Conservation (phyloP, 75 land plant species). For the Selaginella moellendorffii region DNA sequence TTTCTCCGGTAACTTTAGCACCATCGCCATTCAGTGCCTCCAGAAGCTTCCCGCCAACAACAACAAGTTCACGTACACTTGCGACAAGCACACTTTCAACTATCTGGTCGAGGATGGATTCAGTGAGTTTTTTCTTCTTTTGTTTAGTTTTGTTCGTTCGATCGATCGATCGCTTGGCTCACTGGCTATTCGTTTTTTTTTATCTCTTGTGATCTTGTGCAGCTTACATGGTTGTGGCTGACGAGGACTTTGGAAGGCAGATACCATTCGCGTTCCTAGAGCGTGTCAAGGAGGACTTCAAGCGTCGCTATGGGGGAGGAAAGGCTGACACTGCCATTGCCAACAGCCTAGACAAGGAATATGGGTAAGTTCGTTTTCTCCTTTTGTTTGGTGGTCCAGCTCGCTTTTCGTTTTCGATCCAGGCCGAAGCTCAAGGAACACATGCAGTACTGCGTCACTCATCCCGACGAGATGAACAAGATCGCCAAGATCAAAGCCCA, state of each 20-base stretch:
- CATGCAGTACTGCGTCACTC: slow-evolving; percentile 59
- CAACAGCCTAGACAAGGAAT: slow-evolving; percentile 51
- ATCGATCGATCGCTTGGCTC: no score
- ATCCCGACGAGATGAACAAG: slow-evolving; percentile 62
- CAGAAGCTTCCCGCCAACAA: slow-evolving; percentile 68
- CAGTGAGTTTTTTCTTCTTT: slow-evolving; percentile 23
- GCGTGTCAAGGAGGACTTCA: slow-evolving; percentile 61
- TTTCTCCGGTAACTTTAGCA: slow-evolving; percentile 72
- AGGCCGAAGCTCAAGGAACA: slow-evolving; percentile 74
- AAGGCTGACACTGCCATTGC: slow-evolving; percentile 54
- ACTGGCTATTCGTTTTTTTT: not conserved
- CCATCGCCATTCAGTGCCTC: slow-evolving; percentile 66
- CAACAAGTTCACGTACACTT: slow-evolving; percentile 66
- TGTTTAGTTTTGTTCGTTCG: not conserved
- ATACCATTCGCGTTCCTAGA: slow-evolving; percentile 64
- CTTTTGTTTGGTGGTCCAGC: no score
- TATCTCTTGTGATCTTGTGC: slow-evolving; percentile 10
- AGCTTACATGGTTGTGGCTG: slow-evolving; percentile 69
- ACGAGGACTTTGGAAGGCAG: slow-evolving; percentile 59
- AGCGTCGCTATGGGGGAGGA: slow-evolving; percentile 58
- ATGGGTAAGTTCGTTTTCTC: slow-evolving; percentile 14
- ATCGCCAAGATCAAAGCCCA: slow-evolving; percentile 64
- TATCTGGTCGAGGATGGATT: slow-evolving; percentile 71
- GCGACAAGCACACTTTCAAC: slow-evolving; percentile 83
- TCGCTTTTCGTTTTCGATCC: not conserved